Percentiles rank a stretch among this genome's conserved stretches.
Evolutionary conservation across 78 protist genomes (phyloP).

Genomic region (Bodo saltans): DNA sequence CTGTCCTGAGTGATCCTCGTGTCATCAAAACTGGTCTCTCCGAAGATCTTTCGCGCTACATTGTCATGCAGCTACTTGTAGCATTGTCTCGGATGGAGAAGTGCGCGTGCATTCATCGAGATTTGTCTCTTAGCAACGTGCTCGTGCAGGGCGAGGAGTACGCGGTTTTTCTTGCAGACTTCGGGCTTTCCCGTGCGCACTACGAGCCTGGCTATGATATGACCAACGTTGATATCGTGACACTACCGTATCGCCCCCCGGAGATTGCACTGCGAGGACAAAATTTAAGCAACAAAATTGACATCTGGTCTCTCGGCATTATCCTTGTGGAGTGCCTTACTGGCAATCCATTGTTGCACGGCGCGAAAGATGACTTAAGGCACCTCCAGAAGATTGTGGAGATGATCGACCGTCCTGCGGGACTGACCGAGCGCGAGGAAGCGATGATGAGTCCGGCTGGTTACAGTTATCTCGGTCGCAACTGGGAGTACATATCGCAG

Average conservation of each 20-base stretch:
- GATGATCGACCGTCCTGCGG: neutral
- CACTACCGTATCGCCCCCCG: neutral
- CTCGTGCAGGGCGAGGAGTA: neutral
- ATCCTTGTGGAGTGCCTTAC: neutral
- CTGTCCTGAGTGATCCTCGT: too few species aligned
- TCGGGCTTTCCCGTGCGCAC: constrained; percentile 3
- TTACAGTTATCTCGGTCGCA: neutral
- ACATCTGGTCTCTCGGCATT: neutral
- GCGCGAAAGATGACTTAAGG: neutral
- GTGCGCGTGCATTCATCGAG: constrained; percentile 2
- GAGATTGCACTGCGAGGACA: neutral
- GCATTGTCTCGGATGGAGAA: neutral
- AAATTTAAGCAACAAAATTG: neutral
- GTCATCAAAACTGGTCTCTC: neutral
- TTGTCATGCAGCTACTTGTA: neutral
- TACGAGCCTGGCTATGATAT: neutral
- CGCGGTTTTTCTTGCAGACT: neutral
- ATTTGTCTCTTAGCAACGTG: constrained; percentile 6
- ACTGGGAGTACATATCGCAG: neutral
- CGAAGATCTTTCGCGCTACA: neutral
- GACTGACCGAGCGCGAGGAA: neutral
- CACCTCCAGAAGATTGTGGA: neutral
- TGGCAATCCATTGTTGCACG: neutral
- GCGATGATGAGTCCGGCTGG: neutral
- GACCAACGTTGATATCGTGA: neutral